Evolutionary conservation across 176 grass and related monocot species (phyloP), one percentile per base, ranked within the genome.

Genomic region (Carex cristatella): DNA sequence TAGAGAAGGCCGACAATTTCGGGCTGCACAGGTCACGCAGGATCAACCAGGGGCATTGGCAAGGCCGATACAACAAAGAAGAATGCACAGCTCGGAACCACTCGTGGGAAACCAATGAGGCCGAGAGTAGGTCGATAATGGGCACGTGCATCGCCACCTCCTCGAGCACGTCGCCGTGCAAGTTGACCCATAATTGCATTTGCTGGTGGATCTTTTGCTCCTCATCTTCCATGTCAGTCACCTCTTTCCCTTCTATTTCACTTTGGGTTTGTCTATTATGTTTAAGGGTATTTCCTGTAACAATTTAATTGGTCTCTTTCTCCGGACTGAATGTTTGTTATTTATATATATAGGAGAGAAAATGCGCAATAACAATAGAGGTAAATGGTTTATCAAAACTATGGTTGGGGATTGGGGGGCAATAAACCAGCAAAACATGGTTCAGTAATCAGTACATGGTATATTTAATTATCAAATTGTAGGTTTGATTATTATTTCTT

Each of bases 91-190:
- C 66, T 9, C 40, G 30, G 35, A 23, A 86, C 89, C 89, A 90
- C 54, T 69, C 82, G 1, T n/a, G 54, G 12, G 85, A 87, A 13
- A 90, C 86, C 30, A 44, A 79, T 3, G 85, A 81, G 4, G 82
- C 76, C n/a, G 49, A 49, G 27, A 56, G 37, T 65, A 90, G 82
- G 48, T 90, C 82, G 11, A 61, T 48, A 10, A 62, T 19, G n/a
- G 82, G 82, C 58, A 90, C 3, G 7, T 71, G 82, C 65, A 82
- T 65, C 58, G 85, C 73, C 81, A 90, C 86, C 64, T 49, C 49
- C 65, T 85, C 85, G 3, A 90, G 82, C n/a, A 87, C 23, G 49
- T 90, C 89, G 18, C 89, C 82, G 3, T 78, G 59, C 72, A 87
- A 8, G 4, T 79, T 13, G 60, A 60, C 46, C 46, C 46, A 42